Conservation (phyloP, 140 eudicot species). For the Stevia rebaudiana region DNA sequence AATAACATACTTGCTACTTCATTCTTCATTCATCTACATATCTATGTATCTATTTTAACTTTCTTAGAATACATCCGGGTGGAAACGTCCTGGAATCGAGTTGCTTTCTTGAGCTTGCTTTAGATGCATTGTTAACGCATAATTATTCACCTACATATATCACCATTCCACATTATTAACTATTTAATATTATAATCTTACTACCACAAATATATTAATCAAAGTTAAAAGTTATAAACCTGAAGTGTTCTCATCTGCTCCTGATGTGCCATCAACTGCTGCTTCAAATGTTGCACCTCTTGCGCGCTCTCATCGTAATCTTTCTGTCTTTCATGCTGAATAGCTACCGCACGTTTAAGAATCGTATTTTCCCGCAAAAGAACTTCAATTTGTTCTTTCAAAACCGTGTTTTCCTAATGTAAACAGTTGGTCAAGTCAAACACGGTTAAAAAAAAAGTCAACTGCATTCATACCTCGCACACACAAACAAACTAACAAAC, state of each 20-base stretch:
- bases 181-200: not conserved
- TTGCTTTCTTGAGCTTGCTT: conserved; percentile 58
- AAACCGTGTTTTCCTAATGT: conserved; percentile 46
- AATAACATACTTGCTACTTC: conserved; percentile 3
- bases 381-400: conserved; percentile 64
- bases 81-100: conserved; percentile 56
- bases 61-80: conserved; percentile 67
- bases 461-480: not conserved
- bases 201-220: not conserved
- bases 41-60: not conserved
- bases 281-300: conserved; percentile 72
- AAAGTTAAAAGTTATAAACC: conserved; percentile 39
- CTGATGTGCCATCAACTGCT: conserved; percentile 58
- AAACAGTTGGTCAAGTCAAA: not conserved
- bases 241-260: conserved; percentile 73
- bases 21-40: not conserved
- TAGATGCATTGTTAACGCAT: conserved; percentile 63
- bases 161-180: not conserved
- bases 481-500: conserved; percentile 24
- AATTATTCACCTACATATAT: conserved; percentile 58
- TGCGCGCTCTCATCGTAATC: conserved; percentile 58
- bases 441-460: conserved; percentile 1
- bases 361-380: conserved; percentile 53
- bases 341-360: conserved; percentile 75
- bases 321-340: conserved; percentile 77